These are phyloP conservation scores for Penicillium sp. DNA, from an alignment of 2,329 filamentous ascomycete genomes.

Conservation along the genomic window DNA sequence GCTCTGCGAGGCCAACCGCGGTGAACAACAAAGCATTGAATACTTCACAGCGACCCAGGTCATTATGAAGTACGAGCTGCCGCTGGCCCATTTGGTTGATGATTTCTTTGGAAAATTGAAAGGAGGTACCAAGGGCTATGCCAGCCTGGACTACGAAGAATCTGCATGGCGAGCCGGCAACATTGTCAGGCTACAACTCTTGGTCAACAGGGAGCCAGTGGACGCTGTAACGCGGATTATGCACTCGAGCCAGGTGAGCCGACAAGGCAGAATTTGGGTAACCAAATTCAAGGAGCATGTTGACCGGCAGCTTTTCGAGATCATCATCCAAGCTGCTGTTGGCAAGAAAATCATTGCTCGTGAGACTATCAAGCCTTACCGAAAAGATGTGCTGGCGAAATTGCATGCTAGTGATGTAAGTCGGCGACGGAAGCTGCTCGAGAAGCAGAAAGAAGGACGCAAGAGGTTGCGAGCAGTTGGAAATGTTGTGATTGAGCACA, in stretches of 20 bases:
- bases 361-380: constrained; percentile 93
- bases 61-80: constrained; percentile 88
- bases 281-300: constrained; percentile 97
- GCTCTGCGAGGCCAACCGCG: constrained; percentile 85
- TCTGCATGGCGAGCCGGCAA: constrained; percentile 78
- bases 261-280: constrained; percentile 84
- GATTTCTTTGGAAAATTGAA: constrained; percentile 98
- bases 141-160: constrained; percentile 94
- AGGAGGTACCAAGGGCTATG: constrained; percentile 89
- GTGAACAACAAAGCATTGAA: constrained; percentile 80
- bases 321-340: constrained; percentile 88
- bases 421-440: constrained; percentile 78
- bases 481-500: constrained; percentile 94
- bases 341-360: constrained; percentile 81
- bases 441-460: constrained; percentile 94
- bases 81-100: constrained; percentile 85
- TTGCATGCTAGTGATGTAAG: constrained; percentile 87
- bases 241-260: constrained; percentile 75
- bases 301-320: constrained; percentile 94
- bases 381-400: constrained; percentile 92
- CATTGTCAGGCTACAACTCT: constrained; percentile 83
- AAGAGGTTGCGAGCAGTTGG: constrained; percentile 77
- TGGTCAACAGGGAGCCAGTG: constrained; percentile 90
- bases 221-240: constrained; percentile 92
- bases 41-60: constrained; percentile 93